Conservation (phyloP, 176 grass and related monocot species). For the Musa beccarii region DNA sequence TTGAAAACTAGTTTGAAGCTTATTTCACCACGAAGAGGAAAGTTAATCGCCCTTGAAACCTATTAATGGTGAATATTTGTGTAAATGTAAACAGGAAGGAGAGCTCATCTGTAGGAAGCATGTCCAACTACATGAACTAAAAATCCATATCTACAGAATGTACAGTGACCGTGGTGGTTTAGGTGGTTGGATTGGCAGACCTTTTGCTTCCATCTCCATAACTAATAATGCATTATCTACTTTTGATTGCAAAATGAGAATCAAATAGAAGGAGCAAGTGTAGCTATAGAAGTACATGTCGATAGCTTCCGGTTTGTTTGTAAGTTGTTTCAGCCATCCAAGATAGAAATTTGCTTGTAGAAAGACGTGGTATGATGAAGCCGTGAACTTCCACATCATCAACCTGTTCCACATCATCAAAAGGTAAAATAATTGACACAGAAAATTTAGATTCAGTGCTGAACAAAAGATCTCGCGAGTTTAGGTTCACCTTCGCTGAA, state of each 20-base stretch:
- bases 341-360: not conserved
- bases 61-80: not conserved
- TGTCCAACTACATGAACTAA: conserved; percentile 1
- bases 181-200: not conserved
- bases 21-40: not conserved
- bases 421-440: not conserved
- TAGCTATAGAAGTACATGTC: not conserved
- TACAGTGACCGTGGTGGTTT: not conserved
- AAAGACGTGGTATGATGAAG: not conserved
- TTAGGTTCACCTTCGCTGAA: conserved; percentile 78
- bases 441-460: not conserved
- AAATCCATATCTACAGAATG: not conserved
- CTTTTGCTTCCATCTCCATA: not conserved
- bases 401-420: not conserved
- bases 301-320: not conserved
- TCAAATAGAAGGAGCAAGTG: conserved; percentile 3
- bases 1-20: not conserved
- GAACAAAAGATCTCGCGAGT: not conserved
- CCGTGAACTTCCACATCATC: not conserved
- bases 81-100: not conserved
- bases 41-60: not conserved
- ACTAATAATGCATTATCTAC: no score
- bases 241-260: not conserved
- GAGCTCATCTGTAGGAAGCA: not conserved
- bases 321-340: not conserved